These are phyloP conservation scores for Prunella vulgaris DNA, from an alignment of 257 asterid genomes.

Conservation along the genomic window DNA sequence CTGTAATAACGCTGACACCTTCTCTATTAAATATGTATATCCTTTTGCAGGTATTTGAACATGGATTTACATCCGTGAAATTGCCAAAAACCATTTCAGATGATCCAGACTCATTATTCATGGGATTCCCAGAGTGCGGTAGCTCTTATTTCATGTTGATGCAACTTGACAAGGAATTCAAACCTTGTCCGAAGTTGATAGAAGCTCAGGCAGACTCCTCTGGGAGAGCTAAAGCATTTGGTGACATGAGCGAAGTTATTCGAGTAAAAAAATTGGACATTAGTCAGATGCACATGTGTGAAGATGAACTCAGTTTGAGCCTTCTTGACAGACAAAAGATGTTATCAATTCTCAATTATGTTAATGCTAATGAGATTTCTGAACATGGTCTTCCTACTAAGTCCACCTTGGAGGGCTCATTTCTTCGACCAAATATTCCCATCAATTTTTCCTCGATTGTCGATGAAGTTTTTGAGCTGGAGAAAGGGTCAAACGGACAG, in stretches of 20 bases:
- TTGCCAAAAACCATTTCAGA: constrained; percentile 69
- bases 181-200: constrained; percentile 74
- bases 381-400: constrained; percentile 48
- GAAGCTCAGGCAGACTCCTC: constrained; percentile 71
- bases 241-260: constrained; percentile 55
- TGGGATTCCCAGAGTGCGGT: constrained; percentile 98
- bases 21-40: constrained; percentile 20
- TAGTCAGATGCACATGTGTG: constrained; percentile 68
- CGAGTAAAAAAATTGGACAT: constrained; percentile 68
- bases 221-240: constrained; percentile 56
- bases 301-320: constrained; percentile 82
- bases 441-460: constrained; percentile 73
- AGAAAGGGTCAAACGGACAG: constrained; percentile 69
- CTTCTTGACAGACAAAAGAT: constrained; percentile 59
- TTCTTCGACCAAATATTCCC: constrained; percentile 42
- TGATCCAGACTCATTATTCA: constrained; percentile 67
- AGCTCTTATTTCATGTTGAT: constrained; percentile 76
- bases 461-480: constrained; percentile 93
- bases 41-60: constrained; percentile 79
- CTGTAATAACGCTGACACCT: not conserved
- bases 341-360: constrained; percentile 35
- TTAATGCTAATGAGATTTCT: constrained; percentile 39
- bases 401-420: constrained; percentile 41
- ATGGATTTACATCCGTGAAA: constrained; percentile 62
- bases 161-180: constrained; percentile 93